Percentiles rank a stretch among this genome's conserved stretches.
Evolutionary conservation across 1,139 yeast species (phyloP).

Genomic region (Candida sojae): DNA sequence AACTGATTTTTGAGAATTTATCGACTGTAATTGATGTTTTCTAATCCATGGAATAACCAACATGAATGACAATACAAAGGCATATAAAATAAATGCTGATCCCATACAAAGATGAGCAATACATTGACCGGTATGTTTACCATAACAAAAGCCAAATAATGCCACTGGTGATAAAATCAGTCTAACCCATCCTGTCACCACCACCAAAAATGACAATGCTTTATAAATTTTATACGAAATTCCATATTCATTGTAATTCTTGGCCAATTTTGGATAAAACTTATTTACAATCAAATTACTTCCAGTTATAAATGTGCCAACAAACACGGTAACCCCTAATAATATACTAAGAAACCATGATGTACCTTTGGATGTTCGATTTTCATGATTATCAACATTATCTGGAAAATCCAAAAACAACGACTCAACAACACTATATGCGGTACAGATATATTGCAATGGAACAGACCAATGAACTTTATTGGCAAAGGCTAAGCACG

Average conservation of each 20-base stretch:
- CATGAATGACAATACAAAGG: slow-evolving; percentile 66
- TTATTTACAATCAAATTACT: slow-evolving; percentile 45
- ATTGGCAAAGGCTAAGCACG: slow-evolving; percentile 58
- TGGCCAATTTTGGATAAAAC: slow-evolving; percentile 32
- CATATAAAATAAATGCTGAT: slow-evolving; percentile 77
- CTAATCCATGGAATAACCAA: slow-evolving; percentile 71
- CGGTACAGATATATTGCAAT: slow-evolving; percentile 49
- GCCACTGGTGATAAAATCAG: slow-evolving; percentile 82
- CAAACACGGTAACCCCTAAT: slow-evolving; percentile 47
- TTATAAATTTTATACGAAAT: slow-evolving; percentile 39
- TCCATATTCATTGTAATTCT: slow-evolving; percentile 20
- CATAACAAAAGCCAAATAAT: slow-evolving; percentile 77
- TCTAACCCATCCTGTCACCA: slow-evolving; percentile 66
- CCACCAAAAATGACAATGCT: slow-evolving; percentile 44
- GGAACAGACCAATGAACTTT: slow-evolving; percentile 45
- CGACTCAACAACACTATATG: slow-evolving; percentile 57
- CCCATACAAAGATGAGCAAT: slow-evolving; percentile 98
- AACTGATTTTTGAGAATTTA: slow-evolving; percentile 35
- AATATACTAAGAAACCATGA: slow-evolving; percentile 58
- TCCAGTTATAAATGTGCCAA: slow-evolving; percentile 59
- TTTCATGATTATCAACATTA: slow-evolving; percentile 58
- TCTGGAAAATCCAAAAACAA: slow-evolving; percentile 63
- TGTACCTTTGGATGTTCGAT: slow-evolving; percentile 65
- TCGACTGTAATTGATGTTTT: slow-evolving; percentile 28
- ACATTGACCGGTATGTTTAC: slow-evolving; percentile 81